phyloP scores from a whole-genome alignment of 192 early-diverging fungal genomes.

The Coemansia sp. region DNA sequence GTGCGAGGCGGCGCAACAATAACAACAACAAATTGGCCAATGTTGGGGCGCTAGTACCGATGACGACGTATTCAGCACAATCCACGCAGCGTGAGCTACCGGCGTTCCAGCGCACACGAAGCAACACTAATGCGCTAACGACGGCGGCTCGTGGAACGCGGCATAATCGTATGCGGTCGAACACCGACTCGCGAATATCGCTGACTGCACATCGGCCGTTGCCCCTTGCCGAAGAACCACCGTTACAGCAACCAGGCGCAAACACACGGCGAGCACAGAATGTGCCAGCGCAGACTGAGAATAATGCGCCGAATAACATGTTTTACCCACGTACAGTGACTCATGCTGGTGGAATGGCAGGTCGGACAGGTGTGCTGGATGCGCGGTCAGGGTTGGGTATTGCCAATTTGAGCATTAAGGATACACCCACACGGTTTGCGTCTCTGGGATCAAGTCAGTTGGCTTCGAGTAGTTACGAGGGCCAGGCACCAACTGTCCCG shows the following conservation, averaged over 20 bases:
- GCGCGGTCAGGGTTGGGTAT: conserved; percentile 21
- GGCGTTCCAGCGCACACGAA: conserved; percentile 38
- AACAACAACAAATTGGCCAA: neutral
- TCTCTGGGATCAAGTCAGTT: conserved; percentile 8
- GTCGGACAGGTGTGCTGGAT: neutral
- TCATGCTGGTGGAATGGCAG: neutral
- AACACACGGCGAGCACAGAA: neutral
- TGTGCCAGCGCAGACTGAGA: neutral
- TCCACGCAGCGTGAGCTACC: conserved; percentile 41
- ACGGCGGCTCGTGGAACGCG: neutral
- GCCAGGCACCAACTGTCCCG: conserved; percentile 8
- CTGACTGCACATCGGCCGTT: conserved; percentile 27
- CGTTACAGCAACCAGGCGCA: neutral
- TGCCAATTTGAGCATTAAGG: conserved; percentile 10
- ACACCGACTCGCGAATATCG: conserved; percentile 42
- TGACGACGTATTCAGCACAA: conserved; percentile 39
- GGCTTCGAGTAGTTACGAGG: neutral
- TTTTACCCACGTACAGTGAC: neutral
- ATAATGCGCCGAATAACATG: conserved; percentile 1
- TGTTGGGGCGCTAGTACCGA: conserved; percentile 7
- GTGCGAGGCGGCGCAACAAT: conserved; percentile 14
- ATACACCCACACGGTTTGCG: conserved; percentile 12
- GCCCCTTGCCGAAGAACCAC: neutral
- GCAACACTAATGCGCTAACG: conserved; percentile 18
- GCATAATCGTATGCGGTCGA: conserved; percentile 42